These are phyloP conservation scores for Penicillium tannophilum DNA, from an alignment of 495 filamentous ascomycete species.

Conservation along the genomic window DNA sequence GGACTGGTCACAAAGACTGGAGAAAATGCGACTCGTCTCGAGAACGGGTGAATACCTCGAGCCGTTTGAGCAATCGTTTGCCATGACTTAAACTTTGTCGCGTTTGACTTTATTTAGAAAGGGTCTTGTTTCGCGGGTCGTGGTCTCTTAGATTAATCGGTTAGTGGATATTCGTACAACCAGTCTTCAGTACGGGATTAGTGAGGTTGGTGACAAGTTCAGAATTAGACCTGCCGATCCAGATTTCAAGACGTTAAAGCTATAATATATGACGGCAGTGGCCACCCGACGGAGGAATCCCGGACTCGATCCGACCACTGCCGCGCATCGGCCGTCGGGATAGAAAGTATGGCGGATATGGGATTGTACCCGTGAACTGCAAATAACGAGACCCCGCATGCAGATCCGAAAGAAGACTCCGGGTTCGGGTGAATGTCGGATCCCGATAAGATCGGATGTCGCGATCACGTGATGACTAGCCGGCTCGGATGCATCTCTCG, in stretches of 20 bases:
- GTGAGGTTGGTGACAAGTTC: not conserved
- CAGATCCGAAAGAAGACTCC: slow-evolving; percentile 23
- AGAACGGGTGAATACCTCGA: slow-evolving; percentile 41
- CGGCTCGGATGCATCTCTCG: not conserved
- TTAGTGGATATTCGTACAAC: not conserved
- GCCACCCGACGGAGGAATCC: not conserved
- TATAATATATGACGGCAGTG: slow-evolving; percentile 11
- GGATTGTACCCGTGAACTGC: not conserved
- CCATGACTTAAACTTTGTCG: slow-evolving; percentile 13
- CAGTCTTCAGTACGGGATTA: not conserved
- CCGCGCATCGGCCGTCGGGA: slow-evolving; percentile 20
- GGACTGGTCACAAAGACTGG: slow-evolving; percentile 41
- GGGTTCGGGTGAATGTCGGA: slow-evolving; percentile 16
- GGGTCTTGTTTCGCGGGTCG: not conserved
- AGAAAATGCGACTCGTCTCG: slow-evolving; percentile 48
- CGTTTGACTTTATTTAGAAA: not conserved
- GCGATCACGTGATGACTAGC: slow-evolving; percentile 11
- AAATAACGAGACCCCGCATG: slow-evolving; percentile 13
- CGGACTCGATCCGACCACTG: slow-evolving; percentile 4
- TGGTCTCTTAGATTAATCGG: not conserved
- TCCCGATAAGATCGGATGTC: slow-evolving; percentile 26
- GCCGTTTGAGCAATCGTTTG: slow-evolving; percentile 10
- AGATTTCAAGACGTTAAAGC: not conserved
- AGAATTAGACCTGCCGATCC: not conserved
- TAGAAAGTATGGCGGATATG: slow-evolving; percentile 15